phyloP scores from a whole-genome alignment of 305 asterid genomes.

The Solanum chacoense region DNA sequence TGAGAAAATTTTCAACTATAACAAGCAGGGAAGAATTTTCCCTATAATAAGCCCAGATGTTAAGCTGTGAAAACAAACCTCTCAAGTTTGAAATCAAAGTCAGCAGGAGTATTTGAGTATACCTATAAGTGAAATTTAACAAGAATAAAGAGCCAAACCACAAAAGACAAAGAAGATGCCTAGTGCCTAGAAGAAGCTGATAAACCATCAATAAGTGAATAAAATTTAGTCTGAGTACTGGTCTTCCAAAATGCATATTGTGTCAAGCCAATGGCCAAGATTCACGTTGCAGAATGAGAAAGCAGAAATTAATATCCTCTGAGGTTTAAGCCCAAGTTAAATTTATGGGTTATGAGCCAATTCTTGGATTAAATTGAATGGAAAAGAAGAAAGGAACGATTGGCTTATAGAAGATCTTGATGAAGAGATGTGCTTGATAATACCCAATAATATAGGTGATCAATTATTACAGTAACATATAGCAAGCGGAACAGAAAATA shows the following conservation, averaged over 20 bases:
- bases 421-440: background rate
- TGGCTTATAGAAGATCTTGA: background rate
- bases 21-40: background rate
- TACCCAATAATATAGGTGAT: background rate
- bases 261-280: background rate
- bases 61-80: constrained; percentile 27
- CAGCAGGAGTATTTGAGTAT: constrained; percentile 88
- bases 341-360: background rate
- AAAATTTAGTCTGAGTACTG: background rate
- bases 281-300: background rate
- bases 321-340: background rate
- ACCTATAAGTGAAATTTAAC: constrained; percentile 29
- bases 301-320: background rate
- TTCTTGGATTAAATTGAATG: background rate
- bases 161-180: background rate
- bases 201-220: background rate
- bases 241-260: background rate
- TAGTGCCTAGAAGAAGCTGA: background rate
- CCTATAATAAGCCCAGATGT: background rate
- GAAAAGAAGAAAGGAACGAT: background rate
- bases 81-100: constrained; percentile 83
- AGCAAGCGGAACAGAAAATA: background rate
- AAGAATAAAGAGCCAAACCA: background rate
- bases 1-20: background rate
- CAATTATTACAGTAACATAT: background rate